Base-by-base conservation (phyloP, 352 stramenopile genomes). In the Phytophthora chlamydospora region DNA sequence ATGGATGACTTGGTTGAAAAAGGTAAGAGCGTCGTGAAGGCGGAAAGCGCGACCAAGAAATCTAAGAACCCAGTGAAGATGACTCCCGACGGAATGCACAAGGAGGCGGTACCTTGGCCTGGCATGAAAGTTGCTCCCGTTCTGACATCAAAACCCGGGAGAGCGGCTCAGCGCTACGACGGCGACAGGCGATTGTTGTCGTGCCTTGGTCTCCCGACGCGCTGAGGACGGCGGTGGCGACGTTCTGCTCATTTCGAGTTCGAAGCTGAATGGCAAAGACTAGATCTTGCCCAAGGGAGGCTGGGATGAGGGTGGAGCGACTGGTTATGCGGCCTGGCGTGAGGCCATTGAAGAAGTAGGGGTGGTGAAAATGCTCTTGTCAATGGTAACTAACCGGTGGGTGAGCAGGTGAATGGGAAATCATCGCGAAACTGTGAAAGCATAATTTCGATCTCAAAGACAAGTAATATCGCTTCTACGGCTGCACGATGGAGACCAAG, bases 221-320 rank as follows among this genome's bases (percentile, higher is more conserved):
- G 12, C 24, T 12, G 29, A 54, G 7, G 9, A 45, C 9, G 39
- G 39, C 13, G 39, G 39, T 12, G 39, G 39, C 4, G 39, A 45
- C 17, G 39, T 45, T 14, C 39, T 31, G n/a, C 39, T 45, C 10
- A 32, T 32, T 45, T 45, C 39, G 39, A 45, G 39, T 19, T 45
- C 39, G 8, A 27, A 45, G 3, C 39, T 19, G 17, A 14, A 45
- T 5, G 27, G 27, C 10, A 45, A 12, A 27, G 39, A 45, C n/a
- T 45, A n/a, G 39, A 9, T 45, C 8, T 14, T 45, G 39, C 16
- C 39, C 6, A 32, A 45, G 17, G 39, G 39, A 45, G 39, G 39
- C 39, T 45, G 39, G 39, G 17, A 45, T n/a, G 3, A 29, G 13
- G 39, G 39, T 12, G 39, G 27, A 12, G 16, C 12, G 2, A 11